Base-by-base conservation (phyloP, 352 stramenopile genomes). In the Elongisporangium senticosum region DNA sequence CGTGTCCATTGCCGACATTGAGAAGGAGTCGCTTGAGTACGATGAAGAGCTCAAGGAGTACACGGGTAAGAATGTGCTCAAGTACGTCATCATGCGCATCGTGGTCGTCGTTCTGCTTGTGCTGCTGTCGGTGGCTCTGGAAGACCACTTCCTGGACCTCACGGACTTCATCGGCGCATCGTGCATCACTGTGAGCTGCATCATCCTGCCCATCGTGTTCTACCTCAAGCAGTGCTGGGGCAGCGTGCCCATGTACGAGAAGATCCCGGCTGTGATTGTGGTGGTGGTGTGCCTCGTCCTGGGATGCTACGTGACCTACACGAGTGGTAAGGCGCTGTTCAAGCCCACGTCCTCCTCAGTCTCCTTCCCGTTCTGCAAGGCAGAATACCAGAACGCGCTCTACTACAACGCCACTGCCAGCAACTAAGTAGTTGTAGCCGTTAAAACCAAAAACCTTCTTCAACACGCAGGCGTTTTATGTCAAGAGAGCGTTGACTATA, bases 101-200 rank as follows among this genome's bases (percentile, higher is more conserved):
- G 40, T 67, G 6, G 71, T 86, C 13, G 71, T 87, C 40, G 68
- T 69, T 15, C 26, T 83, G 49, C 65, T 83, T 37, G 72, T 79
- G 28, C 55, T 77, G 19, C 56, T 55, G 3, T 61, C 71, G 15
- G 58, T 75, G 37, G 28, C 64, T n/a, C 20, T 62, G 65, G 87
- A 54, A 7, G 61, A 72, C 51, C 71, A 86, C 49, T 87, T 90
- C 49, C 56, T 79, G 13, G 80, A 87, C 58, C 77, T 90, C 43
- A 73, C 71, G 15, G 80, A 88, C 60, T 88, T 90, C 26, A 71
- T 86, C 24, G 80, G 80, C 28, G 77, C 80, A 0, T 90, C 69
- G 58, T 67, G 69, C 54, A 79, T 85, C 39, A 74, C 47, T 0
- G 40, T 67, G 11, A 66, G 49, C 53, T 75, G 61, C 63, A 71